Evolutionary conservation across 768 basidiomycete species (phyloP).

Genomic region (Tubosaeta brunneosetosa): DNA sequence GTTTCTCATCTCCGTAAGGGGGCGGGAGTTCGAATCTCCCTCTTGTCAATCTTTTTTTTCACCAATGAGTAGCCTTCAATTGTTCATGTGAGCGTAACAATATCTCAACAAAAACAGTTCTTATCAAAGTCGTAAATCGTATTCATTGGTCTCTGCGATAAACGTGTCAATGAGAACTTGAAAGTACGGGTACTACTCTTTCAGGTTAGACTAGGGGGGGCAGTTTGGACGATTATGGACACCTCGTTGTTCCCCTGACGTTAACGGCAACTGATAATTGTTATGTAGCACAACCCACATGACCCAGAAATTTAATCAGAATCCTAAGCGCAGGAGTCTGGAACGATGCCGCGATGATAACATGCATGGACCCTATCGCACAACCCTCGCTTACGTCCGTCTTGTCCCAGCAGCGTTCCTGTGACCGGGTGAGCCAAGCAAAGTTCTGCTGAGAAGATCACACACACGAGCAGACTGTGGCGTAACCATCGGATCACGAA

Average conservation of each 20-base stretch:
- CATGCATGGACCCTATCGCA: neutral
- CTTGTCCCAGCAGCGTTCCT: neutral
- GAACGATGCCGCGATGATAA: neutral
- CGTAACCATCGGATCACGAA: too few relatives aligned
- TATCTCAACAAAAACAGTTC: neutral
- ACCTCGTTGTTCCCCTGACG: neutral
- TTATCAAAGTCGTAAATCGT: too few relatives aligned
- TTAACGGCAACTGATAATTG: neutral
- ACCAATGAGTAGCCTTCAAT: neutral
- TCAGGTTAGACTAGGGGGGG: neutral
- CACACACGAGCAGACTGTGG: neutral
- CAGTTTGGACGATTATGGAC: neutral
- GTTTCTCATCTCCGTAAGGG: constrained; percentile 21
- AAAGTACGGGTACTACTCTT: neutral
- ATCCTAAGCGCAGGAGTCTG: neutral
- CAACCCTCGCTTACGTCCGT: neutral
- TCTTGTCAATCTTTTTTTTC: constrained; percentile 21
- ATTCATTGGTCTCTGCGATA: neutral
- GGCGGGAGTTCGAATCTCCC: constrained; percentile 35
- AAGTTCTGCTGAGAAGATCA: neutral
- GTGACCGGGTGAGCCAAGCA: neutral
- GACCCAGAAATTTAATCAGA: neutral
- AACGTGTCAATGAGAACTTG: neutral
- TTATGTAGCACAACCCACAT: neutral
- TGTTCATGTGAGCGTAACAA: too few relatives aligned